Conservation (phyloP, 169 alveolate species). For the Neospora caninum region DNA sequence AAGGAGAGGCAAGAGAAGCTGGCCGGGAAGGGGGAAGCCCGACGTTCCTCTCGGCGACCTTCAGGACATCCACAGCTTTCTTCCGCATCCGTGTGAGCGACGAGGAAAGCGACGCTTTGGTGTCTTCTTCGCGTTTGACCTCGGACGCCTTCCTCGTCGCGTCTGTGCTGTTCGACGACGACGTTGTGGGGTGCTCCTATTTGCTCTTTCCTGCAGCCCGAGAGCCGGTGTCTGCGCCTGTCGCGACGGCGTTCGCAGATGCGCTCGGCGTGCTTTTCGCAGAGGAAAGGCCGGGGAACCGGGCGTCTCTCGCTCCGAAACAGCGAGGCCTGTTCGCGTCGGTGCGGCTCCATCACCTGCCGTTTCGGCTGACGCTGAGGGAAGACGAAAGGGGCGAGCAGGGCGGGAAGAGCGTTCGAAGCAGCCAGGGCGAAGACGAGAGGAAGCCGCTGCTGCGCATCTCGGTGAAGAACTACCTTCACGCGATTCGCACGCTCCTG, state of each 20-base stretch:
- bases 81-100: background rate
- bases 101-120: background rate
- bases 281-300: background rate
- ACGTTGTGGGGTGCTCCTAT: background rate
- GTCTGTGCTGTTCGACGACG: background rate
- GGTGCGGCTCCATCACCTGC: background rate
- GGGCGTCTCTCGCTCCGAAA: background rate
- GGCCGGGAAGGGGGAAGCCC: background rate
- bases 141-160: constrained; percentile 13
- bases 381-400: background rate
- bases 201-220: background rate
- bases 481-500: background rate
- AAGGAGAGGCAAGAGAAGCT: too few relatives aligned
- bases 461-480: background rate
- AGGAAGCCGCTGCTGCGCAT: background rate
- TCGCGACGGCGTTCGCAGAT: background rate
- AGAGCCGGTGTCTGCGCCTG: background rate
- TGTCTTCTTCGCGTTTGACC: background rate
- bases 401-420: background rate
- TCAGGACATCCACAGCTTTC: background rate
- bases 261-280: background rate
- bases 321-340: background rate
- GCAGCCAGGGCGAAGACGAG: background rate
- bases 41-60: background rate
- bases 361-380: background rate